Evolutionary conservation across 176 grass and related monocot species (phyloP).

Genomic region (Cocos nucifera): DNA sequence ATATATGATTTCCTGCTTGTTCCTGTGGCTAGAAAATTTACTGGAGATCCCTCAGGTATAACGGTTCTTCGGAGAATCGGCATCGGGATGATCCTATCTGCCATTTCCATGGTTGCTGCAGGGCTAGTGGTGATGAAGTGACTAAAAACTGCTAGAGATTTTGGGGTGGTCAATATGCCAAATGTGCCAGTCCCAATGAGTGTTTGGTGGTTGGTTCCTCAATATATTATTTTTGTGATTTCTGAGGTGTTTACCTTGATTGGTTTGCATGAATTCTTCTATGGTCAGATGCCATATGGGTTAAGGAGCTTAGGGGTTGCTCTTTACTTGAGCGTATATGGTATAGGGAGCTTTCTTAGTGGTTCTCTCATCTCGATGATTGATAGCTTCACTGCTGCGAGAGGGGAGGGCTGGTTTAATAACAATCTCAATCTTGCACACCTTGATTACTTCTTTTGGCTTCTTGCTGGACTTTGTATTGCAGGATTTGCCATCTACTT

Average conservation of each 20-base stretch:
- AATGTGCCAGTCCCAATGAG: too few relatives aligned
- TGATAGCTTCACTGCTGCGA: slow-evolving; percentile 17
- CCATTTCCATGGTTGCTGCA: slow-evolving; percentile 6
- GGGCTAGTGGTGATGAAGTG: slow-evolving; percentile 26
- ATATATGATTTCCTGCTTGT: slow-evolving; percentile 38
- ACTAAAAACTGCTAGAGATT: too few relatives aligned
- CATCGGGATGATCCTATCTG: slow-evolving; percentile 15
- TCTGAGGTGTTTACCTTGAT: not conserved
- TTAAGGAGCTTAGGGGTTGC: slow-evolving; percentile 16
- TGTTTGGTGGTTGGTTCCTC: too few relatives aligned
- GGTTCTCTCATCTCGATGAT: slow-evolving; percentile 18
- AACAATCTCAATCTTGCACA: slow-evolving; percentile 12
- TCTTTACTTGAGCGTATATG: slow-evolving; percentile 18
- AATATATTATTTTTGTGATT: not conserved
- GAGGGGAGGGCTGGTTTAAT: slow-evolving; percentile 13
- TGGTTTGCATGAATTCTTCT: slow-evolving; percentile 21
- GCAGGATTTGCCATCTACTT: not conserved
- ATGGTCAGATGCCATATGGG: slow-evolving; percentile 10
- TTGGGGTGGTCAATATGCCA: too few relatives aligned
- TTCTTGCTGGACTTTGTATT: not conserved
- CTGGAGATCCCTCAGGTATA: slow-evolving; percentile 23
- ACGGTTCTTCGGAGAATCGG: slow-evolving; percentile 48
- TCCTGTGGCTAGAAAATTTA: slow-evolving; percentile 20
- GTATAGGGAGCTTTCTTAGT: slow-evolving; percentile 18
- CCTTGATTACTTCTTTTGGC: slow-evolving; percentile 17